phyloP scores from a whole-genome alignment of 176 grass and related monocot genomes.

The Urochloa ruziziensis region DNA sequence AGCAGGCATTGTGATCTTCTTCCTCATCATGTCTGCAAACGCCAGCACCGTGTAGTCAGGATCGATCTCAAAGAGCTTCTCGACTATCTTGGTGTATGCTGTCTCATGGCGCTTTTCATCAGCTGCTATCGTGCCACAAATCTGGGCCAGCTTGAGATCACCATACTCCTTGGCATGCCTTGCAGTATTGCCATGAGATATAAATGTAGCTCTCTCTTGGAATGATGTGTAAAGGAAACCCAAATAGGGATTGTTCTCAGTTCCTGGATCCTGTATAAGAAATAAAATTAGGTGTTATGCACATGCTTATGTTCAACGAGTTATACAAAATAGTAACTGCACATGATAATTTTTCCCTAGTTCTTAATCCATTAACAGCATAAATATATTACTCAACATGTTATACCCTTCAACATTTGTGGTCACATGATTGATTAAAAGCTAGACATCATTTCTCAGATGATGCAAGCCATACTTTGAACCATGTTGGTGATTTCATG shows the following conservation, averaged over 20 bases:
- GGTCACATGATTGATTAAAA: slow-evolving; percentile 7
- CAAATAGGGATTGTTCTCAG: slow-evolving; percentile 63
- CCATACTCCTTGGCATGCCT: slow-evolving; percentile 68
- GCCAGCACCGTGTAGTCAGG: slow-evolving; percentile 63
- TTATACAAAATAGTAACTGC: background rate
- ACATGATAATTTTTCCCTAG: background rate
- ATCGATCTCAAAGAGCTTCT: slow-evolving; percentile 73
- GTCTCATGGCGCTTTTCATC: slow-evolving; percentile 85
- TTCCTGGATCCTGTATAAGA: slow-evolving; percentile 47
- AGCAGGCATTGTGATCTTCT: slow-evolving; percentile 76
- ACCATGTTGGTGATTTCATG: background rate
- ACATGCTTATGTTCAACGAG: background rate
- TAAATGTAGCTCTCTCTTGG: slow-evolving; percentile 82
- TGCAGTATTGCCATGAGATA: slow-evolving; percentile 74
- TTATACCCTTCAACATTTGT: background rate
- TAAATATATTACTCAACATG: background rate
- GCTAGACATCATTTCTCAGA: background rate
- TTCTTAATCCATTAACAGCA: background rate
- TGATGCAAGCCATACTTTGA: background rate
- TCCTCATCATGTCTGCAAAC: slow-evolving; percentile 72
- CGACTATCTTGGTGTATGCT: slow-evolving; percentile 73
- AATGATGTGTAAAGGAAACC: slow-evolving; percentile 84
- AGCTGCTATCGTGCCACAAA: slow-evolving; percentile 69
- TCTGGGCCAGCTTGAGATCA: slow-evolving; percentile 71
- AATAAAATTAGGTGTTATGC: background rate